Base-by-base conservation (phyloP, 73 alveolate genomes). In the Stentor roeselii region DNA sequence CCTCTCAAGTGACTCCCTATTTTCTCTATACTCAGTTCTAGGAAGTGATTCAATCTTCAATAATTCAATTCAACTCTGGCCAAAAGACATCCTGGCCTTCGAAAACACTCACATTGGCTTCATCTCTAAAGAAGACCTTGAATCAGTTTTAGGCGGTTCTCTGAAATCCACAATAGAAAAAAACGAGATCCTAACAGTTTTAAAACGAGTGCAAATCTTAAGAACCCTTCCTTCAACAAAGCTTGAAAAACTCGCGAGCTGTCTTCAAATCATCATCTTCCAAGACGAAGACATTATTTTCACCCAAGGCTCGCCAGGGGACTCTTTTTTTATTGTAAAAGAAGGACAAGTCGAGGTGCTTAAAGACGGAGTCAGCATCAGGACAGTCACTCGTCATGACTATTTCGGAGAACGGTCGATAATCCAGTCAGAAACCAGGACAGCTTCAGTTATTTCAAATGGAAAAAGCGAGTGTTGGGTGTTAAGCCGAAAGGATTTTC, bases 281-380 rank as follows among this genome's bases (percentile, higher is more conserved):
- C 60, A 38, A 4, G 94, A 88, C 58, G 93, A 82, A 40, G 78
- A 91, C 42, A 67, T 82, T 78, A 91, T 92, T 34, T 87, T 92
- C 32, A 91, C 89, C 60, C 92, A 92, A 85, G 97, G 96, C 78
- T 94, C 88, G 67, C 90, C 87, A 87, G 97, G 95, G 34, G 88
- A 89, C 78, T 89, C 90, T 11, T 92, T 89, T 88, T 92, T 82
- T 75, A 87, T 92, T 39, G 82, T 92, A 38, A 91, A 91, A 88
- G 82, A 84, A 50, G 97, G 97, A 3, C 77, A 88, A 88, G 88
- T 92, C 39, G 88, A 90, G 39, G 91, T 92, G 39, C 85, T 84
- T 30, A 89, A 85, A 34, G 87, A 91, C 60, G 89, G 82, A 30
- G 82, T 75, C 58, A 82, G 83, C 42, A 87, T 82, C 4, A 76